Conservation (phyloP, 73 alveolate species). For the Paramecium sexaurelia region DNA sequence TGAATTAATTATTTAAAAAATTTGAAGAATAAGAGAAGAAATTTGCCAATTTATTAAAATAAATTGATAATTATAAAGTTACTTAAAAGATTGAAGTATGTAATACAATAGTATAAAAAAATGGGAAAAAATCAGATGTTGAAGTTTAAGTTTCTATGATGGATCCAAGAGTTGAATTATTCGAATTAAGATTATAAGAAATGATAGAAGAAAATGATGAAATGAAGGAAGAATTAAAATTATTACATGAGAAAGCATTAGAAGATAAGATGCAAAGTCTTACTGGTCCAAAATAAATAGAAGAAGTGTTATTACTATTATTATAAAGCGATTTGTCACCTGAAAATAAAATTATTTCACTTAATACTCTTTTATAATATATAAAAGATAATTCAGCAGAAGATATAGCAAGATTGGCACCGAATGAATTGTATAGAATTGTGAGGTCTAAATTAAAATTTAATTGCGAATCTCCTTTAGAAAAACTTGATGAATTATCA, state of each 20-base stretch:
- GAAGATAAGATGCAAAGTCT: background rate
- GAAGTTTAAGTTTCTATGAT: conserved; percentile 6
- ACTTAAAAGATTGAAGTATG: background rate
- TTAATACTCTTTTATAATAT: background rate
- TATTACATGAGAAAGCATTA: background rate
- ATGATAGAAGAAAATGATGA: background rate
- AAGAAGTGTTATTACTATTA: conserved; percentile 11
- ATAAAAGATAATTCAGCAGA: background rate
- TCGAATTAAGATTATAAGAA: background rate
- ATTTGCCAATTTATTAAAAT: conserved; percentile 1
- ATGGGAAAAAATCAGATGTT: background rate
- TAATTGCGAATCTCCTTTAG: background rate
- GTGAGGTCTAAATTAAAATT: background rate
- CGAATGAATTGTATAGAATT: conserved; percentile 22
- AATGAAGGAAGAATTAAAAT: conserved; percentile 9
- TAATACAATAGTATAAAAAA: background rate
- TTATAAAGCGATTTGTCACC: background rate
- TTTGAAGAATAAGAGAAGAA: conserved; percentile 13
- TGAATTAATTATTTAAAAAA: background rate
- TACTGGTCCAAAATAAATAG: conserved; percentile 20
- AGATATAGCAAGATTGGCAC: conserved; percentile 46
- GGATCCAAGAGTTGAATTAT: background rate
- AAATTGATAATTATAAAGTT: conserved; percentile 13
- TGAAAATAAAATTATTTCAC: background rate
- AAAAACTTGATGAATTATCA: background rate